Evolutionary conservation across 495 filamentous ascomycete genomes (phyloP), one percentile per base, ranked within the genome.

Genomic region (Podospora tetraspora): DNA sequence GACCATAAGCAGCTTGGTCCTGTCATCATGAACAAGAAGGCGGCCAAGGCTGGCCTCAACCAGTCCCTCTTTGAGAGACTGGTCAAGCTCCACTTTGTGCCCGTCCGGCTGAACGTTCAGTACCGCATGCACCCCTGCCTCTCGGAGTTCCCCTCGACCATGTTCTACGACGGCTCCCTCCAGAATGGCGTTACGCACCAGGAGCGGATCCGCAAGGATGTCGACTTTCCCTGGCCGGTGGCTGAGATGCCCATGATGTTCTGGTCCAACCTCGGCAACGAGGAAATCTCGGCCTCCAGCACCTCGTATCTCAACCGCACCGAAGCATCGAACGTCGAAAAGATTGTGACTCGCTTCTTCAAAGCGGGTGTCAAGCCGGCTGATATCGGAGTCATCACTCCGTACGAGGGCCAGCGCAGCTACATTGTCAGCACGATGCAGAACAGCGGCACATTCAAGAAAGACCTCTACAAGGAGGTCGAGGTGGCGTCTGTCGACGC

Each of bases 11-110:
- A 99, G 79, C 89, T 99, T 67, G 95, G 95, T 0, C 95, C 95
- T 10, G 95, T 99, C 73, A 97, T 99, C 78, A 99, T 99, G 96
- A 98, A 98, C 85, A 99, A 99, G 86, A 98, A 97, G 79, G 95
- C 95, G 3, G 95, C 95, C 70, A 97, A 97, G 79, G 95, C 95
- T 64, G 95, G 95, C 69, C 82, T 99, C 25, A 97, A 98, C 78
- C 96, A 98, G 79, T 97, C 93, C 11, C 86, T 99, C 59, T 99
- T 99, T 71, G 95, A 99, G 79, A 92, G 95, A 73, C 84, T 99
- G 52, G 95, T 99, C 73, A 93, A 94, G 72, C 84, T 98, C 58
- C 91, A 91, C n/a, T 91, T 93, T 75, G 89, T 89, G 9, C 95
- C 95, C 9, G 97, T 97, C 71, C 90, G 95, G 27, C 84, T 99